These are phyloP conservation scores for Kwoniella europaea DNA, from an alignment of 768 basidiomycete genomes.

Conservation along the genomic window DNA sequence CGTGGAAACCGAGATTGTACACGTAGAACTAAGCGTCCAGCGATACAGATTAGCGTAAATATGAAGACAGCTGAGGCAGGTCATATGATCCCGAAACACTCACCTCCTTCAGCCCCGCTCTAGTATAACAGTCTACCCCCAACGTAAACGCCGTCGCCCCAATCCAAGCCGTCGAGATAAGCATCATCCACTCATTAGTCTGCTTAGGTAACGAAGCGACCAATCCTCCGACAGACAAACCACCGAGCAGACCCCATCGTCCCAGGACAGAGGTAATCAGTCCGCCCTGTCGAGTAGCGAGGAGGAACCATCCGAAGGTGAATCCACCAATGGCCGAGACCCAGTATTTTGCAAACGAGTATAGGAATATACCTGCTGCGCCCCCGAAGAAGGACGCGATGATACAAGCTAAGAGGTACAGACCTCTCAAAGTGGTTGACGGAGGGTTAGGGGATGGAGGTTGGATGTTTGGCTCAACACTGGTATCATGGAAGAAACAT, in stretches of 20 bases:
- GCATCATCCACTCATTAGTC: conserved; percentile 83
- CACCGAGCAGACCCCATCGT: conserved; percentile 88
- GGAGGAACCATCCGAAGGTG: conserved; percentile 81
- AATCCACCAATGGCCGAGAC: conserved; percentile 78
- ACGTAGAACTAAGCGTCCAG: conserved; percentile 75
- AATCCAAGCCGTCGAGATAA: conserved; percentile 80
- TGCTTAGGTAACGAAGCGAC: conserved; percentile 81
- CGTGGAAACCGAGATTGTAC: conserved; percentile 87
- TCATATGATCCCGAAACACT: conserved; percentile 29
- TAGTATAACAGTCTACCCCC: conserved; percentile 91
- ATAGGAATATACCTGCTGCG: conserved; percentile 86
- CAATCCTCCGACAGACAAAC: conserved; percentile 80
- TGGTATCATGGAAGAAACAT: conserved; percentile 57
- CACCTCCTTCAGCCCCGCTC: conserved; percentile 90
- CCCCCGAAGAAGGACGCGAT: conserved; percentile 85
- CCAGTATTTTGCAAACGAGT: conserved; percentile 83
- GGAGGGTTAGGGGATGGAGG: conserved; percentile 68
- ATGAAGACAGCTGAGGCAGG: background rate
- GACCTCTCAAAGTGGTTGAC: conserved; percentile 74
- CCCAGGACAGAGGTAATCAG: conserved; percentile 76
- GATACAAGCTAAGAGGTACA: conserved; percentile 81
- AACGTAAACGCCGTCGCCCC: conserved; percentile 89
- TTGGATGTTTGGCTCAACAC: conserved; percentile 72
- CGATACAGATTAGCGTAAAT: no score
- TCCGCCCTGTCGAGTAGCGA: conserved; percentile 81